A percentile compares a stretch with the other conserved stretches of the same genome.
Conservation (phyloP, 2,329 filamentous ascomycete species). For the Exophiala dermatitidis region DNA sequence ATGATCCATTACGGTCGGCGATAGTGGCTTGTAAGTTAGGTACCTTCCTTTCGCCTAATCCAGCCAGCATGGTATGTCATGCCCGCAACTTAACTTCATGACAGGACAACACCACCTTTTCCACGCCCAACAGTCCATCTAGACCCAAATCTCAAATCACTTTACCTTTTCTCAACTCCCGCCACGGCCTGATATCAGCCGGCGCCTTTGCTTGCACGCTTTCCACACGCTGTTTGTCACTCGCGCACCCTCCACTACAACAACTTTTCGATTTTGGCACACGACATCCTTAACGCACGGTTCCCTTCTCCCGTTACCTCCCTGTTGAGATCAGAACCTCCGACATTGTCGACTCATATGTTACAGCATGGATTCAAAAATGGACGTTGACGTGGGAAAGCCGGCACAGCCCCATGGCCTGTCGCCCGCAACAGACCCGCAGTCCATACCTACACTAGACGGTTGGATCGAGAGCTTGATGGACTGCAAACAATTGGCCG, state of each 20-base stretch:
- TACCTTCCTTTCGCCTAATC: neutral
- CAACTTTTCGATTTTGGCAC: constrained; percentile 11
- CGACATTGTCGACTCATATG: constrained; percentile 17
- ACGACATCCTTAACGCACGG: constrained; percentile 18
- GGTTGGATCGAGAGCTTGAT: constrained; percentile 98
- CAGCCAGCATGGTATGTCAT: constrained; percentile 8
- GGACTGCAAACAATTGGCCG: constrained; percentile 95
- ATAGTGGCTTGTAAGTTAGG: neutral
- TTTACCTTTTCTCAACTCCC: constrained; percentile 1
- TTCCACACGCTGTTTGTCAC: neutral
- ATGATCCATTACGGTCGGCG: neutral
- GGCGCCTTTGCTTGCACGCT: neutral
- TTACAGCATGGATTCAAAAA: constrained; percentile 81
- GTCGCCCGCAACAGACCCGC: constrained; percentile 69
- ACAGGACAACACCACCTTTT: constrained; percentile 3
- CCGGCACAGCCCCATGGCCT: constrained; percentile 71
- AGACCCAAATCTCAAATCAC: neutral
- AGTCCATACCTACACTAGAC: constrained; percentile 86
- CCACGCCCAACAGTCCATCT: neutral
- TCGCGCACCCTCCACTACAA: constrained; percentile 11
- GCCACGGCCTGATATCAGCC: neutral
- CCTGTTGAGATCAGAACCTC: constrained; percentile 25
- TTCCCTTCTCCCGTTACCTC: constrained; percentile 21
- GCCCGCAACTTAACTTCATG: constrained; percentile 4
- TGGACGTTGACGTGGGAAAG: constrained; percentile 89